Percentiles rank a stretch among this genome's conserved stretches.
Conservation (phyloP, 2,329 filamentous ascomycete genomes). For the Paraphaeosphaeria sporulosa region DNA sequence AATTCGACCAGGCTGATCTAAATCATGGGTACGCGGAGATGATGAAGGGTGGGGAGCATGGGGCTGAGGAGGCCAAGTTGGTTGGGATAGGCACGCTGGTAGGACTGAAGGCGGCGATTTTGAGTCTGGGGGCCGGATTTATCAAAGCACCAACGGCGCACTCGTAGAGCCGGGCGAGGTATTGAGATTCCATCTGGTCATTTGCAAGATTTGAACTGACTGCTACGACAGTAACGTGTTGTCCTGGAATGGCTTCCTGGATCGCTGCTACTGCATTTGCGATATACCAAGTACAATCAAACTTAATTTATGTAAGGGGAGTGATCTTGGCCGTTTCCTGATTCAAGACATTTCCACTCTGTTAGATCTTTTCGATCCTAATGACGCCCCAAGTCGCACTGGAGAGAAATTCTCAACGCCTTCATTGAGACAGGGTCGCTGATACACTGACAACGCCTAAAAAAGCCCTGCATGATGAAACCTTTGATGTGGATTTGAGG, state of each 20-base stretch:
- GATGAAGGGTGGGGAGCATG: constrained; percentile 13
- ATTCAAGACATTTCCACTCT: neutral
- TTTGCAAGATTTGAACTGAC: neutral
- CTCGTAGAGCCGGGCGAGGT: neutral
- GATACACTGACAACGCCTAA: too few relatives aligned
- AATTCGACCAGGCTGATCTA: constrained; percentile 11
- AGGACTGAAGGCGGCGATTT: constrained; percentile 10
- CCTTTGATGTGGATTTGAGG: too few relatives aligned
- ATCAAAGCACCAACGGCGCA: constrained; percentile 8
- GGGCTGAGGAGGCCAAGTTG: constrained; percentile 6
- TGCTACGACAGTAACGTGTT: too few relatives aligned
- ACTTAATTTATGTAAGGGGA: too few relatives aligned
- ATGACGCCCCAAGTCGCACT: neutral
- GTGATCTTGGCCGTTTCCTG: neutral
- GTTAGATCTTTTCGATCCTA: neutral
- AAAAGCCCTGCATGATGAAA: too few relatives aligned
- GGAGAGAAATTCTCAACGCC: too few relatives aligned
- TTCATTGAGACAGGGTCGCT: too few relatives aligned
- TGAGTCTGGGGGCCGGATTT: constrained; percentile 10
- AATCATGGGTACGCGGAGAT: constrained; percentile 11
- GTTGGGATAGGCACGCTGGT: constrained; percentile 10
- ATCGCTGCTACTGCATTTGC: neutral
- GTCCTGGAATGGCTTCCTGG: neutral
- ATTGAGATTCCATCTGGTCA: neutral
- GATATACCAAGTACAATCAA: too few relatives aligned